Percentiles rank a stretch among this genome's conserved stretches.
Evolutionary conservation across 306 rosid genomes (phyloP).

Genomic region (Cyamopsis tetragonoloba): DNA sequence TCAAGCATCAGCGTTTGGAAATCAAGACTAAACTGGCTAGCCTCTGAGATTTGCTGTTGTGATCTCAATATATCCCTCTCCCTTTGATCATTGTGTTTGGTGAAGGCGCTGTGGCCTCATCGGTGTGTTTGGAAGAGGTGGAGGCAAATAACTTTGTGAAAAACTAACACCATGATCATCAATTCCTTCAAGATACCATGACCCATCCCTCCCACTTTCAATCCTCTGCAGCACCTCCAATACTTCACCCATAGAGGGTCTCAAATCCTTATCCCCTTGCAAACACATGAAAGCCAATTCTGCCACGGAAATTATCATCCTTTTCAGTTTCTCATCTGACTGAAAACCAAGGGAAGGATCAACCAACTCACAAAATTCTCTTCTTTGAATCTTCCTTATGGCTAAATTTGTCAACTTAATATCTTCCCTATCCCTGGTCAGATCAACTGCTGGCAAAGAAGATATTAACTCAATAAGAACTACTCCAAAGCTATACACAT

Average conservation of each 20-base stretch:
- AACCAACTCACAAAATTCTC: constrained; percentile 1
- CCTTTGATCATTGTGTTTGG: constrained; percentile 36
- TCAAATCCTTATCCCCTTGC: constrained; percentile 25
- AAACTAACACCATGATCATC: neutral
- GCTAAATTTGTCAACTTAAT: constrained; percentile 31
- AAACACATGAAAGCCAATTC: constrained; percentile 34
- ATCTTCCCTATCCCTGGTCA: constrained; percentile 33
- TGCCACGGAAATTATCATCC: constrained; percentile 13
- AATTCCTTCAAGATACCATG: neutral
- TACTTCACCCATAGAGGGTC: constrained; percentile 35
- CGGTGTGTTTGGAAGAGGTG: constrained; percentile 30
- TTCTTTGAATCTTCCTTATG: constrained; percentile 17
- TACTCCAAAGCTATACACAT: constrained; percentile 64
- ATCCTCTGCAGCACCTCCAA: constrained; percentile 23
- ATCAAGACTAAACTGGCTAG: constrained; percentile 2
- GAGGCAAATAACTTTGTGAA: neutral
- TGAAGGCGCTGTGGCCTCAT: constrained; percentile 19
- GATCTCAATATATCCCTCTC: constrained; percentile 24
- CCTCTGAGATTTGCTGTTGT: constrained; percentile 27
- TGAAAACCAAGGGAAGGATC: constrained; percentile 33
- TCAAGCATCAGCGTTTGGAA: neutral
- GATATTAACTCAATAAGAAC: constrained; percentile 59
- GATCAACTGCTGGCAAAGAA: constrained; percentile 60
- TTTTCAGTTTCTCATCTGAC: neutral
- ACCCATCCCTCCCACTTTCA: constrained; percentile 3